Evolutionary conservation across 1,284 basidiomycete species (phyloP).

Genomic region (Malassezia sympodialis): DNA sequence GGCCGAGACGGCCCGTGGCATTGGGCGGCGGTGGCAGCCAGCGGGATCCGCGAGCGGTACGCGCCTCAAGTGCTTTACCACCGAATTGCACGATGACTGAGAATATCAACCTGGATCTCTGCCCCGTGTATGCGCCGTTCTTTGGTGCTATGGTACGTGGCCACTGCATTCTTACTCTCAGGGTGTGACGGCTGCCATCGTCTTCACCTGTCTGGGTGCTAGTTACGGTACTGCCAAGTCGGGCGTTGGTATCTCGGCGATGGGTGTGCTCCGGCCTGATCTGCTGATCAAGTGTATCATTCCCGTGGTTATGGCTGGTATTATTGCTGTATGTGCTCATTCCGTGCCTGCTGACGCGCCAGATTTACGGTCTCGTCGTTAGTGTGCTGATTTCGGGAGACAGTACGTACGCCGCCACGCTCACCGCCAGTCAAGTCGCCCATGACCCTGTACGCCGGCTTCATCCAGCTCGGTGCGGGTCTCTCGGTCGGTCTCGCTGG

Average conservation of each 20-base stretch:
- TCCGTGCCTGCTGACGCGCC: constrained; percentile 4
- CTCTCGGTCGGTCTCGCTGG: constrained; percentile 84
- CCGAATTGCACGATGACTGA: constrained; percentile 21
- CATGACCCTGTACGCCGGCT: constrained; percentile 64
- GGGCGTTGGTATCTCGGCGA: constrained; percentile 91
- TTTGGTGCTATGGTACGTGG: constrained; percentile 80
- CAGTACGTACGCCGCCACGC: constrained; percentile 19
- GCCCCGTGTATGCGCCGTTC: constrained; percentile 64
- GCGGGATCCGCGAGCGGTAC: background rate
- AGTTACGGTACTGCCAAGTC: constrained; percentile 95
- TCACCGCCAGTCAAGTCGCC: constrained; percentile 48
- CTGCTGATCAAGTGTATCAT: constrained; percentile 97
- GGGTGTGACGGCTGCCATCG: constrained; percentile 92
- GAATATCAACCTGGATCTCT: constrained; percentile 41
- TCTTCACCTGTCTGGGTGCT: constrained; percentile 91
- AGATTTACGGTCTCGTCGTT: constrained; percentile 57
- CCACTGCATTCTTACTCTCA: constrained; percentile 38
- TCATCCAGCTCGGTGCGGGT: constrained; percentile 88
- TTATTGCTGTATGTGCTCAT: constrained; percentile 58
- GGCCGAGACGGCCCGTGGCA: constrained; percentile 16
- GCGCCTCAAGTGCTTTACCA: background rate
- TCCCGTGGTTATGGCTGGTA: constrained; percentile 99
- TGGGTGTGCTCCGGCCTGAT: constrained; percentile 89
- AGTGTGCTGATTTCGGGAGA: constrained; percentile 51
- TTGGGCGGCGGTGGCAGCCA: background rate